Percentiles rank a stretch among this genome's conserved stretches.
phyloP scores from a whole-genome alignment of 768 basidiomycete species.

The Pholiota microspora region DNA sequence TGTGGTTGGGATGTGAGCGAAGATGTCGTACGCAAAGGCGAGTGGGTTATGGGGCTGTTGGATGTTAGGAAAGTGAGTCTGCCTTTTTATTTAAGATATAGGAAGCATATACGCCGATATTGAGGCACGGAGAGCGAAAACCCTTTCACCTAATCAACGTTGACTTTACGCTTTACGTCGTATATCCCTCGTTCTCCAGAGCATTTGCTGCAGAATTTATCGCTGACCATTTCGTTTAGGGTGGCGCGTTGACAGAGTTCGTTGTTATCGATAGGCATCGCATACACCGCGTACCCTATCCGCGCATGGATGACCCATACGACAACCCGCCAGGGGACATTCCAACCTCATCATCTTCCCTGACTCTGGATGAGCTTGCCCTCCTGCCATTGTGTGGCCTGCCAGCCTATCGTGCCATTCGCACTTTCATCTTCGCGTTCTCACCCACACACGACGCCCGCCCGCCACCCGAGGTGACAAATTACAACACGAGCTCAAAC shows the following conservation, averaged over 20 bases:
- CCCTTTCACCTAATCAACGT: background rate
- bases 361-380: slow-evolving; percentile 71
- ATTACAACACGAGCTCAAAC: background rate
- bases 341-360: slow-evolving; percentile 12
- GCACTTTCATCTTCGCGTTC: slow-evolving; percentile 58
- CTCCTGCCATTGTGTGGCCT: slow-evolving; percentile 78
- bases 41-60: slow-evolving; percentile 83
- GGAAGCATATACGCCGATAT: background rate
- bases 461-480: background rate
- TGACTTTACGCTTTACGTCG: background rate
- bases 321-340: background rate
- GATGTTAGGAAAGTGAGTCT: slow-evolving; percentile 74
- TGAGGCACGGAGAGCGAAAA: background rate
- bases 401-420: slow-evolving; percentile 79
- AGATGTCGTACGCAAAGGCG: slow-evolving; percentile 66
- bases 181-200: background rate
- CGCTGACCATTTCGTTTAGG: slow-evolving; percentile 38
- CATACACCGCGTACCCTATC: slow-evolving; percentile 69
- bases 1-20: slow-evolving; percentile 79
- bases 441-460: slow-evolving; percentile 19
- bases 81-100: background rate
- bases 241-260: slow-evolving; percentile 88
- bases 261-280: slow-evolving; percentile 79
- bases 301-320: slow-evolving; percentile 30
- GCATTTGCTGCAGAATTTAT: slow-evolving; percentile 1